A percentile compares a stretch with the other conserved stretches of the same genome.
Evolutionary conservation across 441 rosid genomes (phyloP).

Genomic region (Bruguiera hainesii): DNA sequence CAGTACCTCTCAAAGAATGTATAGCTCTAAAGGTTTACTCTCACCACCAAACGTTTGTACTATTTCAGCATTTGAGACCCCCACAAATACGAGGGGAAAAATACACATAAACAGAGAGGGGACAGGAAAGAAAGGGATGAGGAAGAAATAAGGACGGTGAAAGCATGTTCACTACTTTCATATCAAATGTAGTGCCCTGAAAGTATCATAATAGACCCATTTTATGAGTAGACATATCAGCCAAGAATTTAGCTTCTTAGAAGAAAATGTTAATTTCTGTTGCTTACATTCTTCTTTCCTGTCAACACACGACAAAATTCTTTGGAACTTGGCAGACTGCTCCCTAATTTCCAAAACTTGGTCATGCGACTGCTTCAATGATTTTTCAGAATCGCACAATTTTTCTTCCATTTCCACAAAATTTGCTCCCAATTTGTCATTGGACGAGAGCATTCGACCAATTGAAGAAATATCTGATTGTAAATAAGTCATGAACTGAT

Average conservation of each 20-base stretch:
- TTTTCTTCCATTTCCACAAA: slow-evolving; percentile 55
- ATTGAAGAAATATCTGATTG: slow-evolving; percentile 37
- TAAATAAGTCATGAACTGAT: slow-evolving; percentile 37
- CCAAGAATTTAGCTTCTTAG: no score
- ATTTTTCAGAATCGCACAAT: slow-evolving; percentile 46
- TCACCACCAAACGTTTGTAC: background rate
- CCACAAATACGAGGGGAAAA: no score
- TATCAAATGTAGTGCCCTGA: no score
- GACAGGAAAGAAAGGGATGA: background rate
- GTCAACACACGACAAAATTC: slow-evolving; percentile 44
- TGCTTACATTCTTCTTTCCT: slow-evolving; percentile 50
- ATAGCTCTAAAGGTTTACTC: slow-evolving; percentile 5
- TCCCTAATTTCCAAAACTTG: slow-evolving; percentile 61
- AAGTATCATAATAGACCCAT: background rate
- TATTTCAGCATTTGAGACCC: background rate
- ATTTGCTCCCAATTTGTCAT: slow-evolving; percentile 41
- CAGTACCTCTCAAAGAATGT: slow-evolving; percentile 13
- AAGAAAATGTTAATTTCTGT: background rate
- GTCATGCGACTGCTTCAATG: slow-evolving; percentile 49
- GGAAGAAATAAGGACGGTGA: no score
- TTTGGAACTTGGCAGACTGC: slow-evolving; percentile 56
- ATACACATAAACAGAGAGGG: background rate
- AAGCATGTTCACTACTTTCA: no score
- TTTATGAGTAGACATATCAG: background rate
- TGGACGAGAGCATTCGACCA: slow-evolving; percentile 41